Conservation (phyloP, 352 stramenopile species). For the Achlya hypogyna region DNA sequence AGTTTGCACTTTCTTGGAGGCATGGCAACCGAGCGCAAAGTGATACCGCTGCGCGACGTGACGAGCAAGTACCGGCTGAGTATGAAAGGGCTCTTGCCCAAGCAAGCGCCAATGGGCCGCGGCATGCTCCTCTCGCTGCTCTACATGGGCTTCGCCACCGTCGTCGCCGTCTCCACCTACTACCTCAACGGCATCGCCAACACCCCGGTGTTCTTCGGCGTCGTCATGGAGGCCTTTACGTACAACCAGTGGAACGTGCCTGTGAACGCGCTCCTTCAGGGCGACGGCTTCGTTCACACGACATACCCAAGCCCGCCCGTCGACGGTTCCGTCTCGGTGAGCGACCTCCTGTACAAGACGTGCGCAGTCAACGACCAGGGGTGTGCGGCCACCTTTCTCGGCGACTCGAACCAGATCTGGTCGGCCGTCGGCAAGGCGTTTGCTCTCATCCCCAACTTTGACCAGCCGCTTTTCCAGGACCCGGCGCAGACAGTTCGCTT, state of each 20-base stretch:
- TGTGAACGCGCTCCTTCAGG: slow-evolving; percentile 19
- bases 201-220: slow-evolving; percentile 10
- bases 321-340: slow-evolving; percentile 19
- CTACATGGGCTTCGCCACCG: slow-evolving; percentile 11
- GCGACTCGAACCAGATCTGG: slow-evolving; percentile 15
- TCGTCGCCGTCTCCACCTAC: slow-evolving; percentile 17
- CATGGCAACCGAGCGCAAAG: background rate
- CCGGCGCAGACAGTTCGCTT: background rate
- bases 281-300: background rate
- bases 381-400: slow-evolving; percentile 15
- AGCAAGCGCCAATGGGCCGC: background rate
- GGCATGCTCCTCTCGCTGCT: slow-evolving; percentile 14
- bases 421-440: slow-evolving; percentile 14
- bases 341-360: slow-evolving; percentile 20
- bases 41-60: background rate
- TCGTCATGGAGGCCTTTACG: slow-evolving; percentile 14
- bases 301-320: background rate
- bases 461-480: background rate
- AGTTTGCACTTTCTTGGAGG: background rate
- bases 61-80: background rate
- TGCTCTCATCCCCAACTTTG: slow-evolving; percentile 11
- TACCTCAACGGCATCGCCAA: slow-evolving; percentile 18
- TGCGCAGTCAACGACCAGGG: slow-evolving; percentile 10
- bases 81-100: background rate
- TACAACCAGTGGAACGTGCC: slow-evolving; percentile 17